Evolutionary conservation across 1,284 basidiomycete genomes (phyloP).

Genomic region (Microbotryum saponariae): DNA sequence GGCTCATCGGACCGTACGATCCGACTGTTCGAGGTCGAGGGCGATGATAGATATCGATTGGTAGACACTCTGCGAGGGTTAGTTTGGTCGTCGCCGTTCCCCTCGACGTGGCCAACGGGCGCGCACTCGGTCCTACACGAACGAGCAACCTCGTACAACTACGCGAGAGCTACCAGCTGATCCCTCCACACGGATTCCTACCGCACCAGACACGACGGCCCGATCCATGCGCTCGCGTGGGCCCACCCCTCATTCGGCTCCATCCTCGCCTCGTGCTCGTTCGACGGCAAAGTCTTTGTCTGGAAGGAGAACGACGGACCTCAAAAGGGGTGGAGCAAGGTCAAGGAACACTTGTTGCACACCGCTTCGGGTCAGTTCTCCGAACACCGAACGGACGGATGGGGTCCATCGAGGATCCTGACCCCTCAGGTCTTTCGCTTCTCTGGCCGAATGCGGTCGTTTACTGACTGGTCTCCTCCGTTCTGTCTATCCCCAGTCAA

Average conservation of each 20-base stretch:
- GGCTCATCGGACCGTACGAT: slow-evolving; percentile 94
- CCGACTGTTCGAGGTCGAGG: slow-evolving; percentile 89
- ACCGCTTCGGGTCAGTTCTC: slow-evolving; percentile 69
- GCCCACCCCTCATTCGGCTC: slow-evolving; percentile 94
- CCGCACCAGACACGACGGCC: slow-evolving; percentile 68
- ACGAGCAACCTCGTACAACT: not conserved
- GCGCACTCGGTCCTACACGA: too few species aligned
- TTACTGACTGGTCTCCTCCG: not conserved
- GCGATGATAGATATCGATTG: slow-evolving; percentile 45
- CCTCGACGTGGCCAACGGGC: too few species aligned
- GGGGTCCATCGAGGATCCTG: too few species aligned
- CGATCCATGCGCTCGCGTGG: slow-evolving; percentile 99
- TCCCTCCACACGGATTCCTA: not conserved
- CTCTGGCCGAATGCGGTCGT: not conserved
- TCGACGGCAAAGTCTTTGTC: slow-evolving; percentile 95
- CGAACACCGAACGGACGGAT: not conserved
- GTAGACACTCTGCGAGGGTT: slow-evolving; percentile 72
- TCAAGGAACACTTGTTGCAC: slow-evolving; percentile 93
- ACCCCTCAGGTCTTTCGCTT: not conserved
- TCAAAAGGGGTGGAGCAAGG: slow-evolving; percentile 65
- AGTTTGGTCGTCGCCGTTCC: not conserved
- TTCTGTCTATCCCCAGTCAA: slow-evolving; percentile 58
- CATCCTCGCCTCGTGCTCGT: slow-evolving; percentile 93
- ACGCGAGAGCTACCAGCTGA: slow-evolving; percentile 4
- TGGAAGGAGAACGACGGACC: slow-evolving; percentile 71